These are phyloP conservation scores for Arthrinium phaeospermum DNA, from an alignment of 2,329 filamentous ascomycete species.

Conservation along the genomic window DNA sequence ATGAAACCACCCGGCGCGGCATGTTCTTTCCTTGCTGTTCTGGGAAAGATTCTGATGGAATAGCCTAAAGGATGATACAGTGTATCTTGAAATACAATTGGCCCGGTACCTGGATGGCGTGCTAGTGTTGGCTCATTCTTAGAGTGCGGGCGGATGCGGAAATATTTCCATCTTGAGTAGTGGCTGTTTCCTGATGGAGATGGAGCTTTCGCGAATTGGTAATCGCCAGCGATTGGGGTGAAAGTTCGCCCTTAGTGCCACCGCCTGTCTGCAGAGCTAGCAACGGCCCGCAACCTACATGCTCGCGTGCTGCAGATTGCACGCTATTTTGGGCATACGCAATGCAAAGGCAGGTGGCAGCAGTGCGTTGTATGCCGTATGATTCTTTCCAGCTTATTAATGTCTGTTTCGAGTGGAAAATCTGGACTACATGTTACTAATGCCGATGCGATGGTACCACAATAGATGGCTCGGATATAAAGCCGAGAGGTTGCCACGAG, in stretches of 20 bases:
- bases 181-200: background rate
- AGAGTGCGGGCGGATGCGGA: background rate
- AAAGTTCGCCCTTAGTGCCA: conserved; percentile 1
- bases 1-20: background rate
- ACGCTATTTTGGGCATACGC: background rate
- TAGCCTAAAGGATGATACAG: background rate
- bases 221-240: background rate
- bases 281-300: conserved; percentile 9
- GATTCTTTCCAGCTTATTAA: background rate
- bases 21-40: background rate
- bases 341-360: background rate
- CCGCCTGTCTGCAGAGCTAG: background rate
- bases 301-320: background rate
- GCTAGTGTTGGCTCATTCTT: background rate
- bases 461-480: background rate
- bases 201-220: background rate
- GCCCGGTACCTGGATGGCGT: background rate
- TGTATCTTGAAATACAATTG: background rate
- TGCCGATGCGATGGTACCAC: background rate
- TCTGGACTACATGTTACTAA: background rate
- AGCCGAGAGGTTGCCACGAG: background rate
- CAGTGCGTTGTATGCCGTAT: background rate
- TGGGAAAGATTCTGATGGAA: background rate
- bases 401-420: background rate
- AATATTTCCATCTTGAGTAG: background rate